A percentile compares a stretch with the other conserved stretches of the same genome.
phyloP scores from a whole-genome alignment of 345 rosid genomes.

The Litchi chinensis region DNA sequence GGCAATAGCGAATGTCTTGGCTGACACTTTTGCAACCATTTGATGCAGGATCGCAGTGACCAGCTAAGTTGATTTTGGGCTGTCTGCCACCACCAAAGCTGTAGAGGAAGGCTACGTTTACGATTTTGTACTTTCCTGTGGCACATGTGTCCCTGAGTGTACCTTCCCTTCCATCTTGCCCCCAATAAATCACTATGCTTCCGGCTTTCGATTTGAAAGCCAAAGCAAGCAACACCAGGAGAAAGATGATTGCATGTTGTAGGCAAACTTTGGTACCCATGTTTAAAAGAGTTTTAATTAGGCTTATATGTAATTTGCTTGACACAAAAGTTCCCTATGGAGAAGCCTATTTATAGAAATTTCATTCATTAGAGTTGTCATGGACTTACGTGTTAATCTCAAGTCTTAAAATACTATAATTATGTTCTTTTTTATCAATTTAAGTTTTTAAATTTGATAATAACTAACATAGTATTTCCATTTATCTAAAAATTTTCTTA shows the following conservation, averaged over 20 bases:
- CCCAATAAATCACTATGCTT: slow-evolving; percentile 22
- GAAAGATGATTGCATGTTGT: neutral
- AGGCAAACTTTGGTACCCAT: neutral
- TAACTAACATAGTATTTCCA: too few species aligned
- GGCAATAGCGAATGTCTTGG: slow-evolving; percentile 23
- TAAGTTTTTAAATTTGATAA: too few species aligned
- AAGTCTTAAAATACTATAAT: too few species aligned
- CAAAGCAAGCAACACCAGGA: neutral
- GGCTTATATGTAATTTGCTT: neutral
- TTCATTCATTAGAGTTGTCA: too few species aligned
- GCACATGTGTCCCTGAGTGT: slow-evolving; percentile 20
- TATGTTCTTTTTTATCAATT: too few species aligned
- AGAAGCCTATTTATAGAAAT: neutral
- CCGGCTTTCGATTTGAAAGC: slow-evolving; percentile 5
- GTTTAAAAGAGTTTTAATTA: neutral
- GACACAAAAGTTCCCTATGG: neutral
- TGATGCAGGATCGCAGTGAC: slow-evolving; percentile 34
- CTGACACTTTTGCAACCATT: slow-evolving; percentile 14
- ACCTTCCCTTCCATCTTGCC: slow-evolving; percentile 23
- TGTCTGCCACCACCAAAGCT: slow-evolving; percentile 25
- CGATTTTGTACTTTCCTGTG: slow-evolving; percentile 21
- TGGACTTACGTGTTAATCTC: too few species aligned
- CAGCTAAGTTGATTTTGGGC: slow-evolving; percentile 30
- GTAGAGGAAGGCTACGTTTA: slow-evolving; percentile 33
- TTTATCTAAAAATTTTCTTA: too few species aligned